A percentile compares a stretch with the other conserved stretches of the same genome.
Conservation (phyloP, 176 grass and related monocot genomes). For the Carex scoparia region DNA sequence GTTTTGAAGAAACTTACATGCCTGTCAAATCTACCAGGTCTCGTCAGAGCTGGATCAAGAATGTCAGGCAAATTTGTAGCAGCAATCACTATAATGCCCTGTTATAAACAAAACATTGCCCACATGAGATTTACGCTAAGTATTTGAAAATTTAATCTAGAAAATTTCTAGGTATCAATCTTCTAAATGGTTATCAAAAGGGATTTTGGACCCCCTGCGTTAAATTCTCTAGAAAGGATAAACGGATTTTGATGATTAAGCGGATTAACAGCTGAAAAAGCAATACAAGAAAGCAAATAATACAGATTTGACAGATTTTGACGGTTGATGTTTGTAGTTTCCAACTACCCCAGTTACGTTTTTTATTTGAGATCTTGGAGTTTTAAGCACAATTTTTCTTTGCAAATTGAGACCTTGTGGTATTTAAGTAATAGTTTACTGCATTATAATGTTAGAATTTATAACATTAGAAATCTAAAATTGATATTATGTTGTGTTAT, state of each 20-base stretch:
- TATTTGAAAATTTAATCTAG: background rate
- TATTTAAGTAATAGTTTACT: background rate
- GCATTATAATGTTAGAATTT: background rate
- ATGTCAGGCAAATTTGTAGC: slow-evolving; percentile 97
- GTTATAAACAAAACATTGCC: background rate
- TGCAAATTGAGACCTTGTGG: background rate
- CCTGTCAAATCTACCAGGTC: slow-evolving; percentile 99
- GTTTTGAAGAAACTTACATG: slow-evolving; percentile 69
- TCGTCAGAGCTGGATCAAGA: slow-evolving; percentile 94
- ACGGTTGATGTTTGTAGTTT: background rate
- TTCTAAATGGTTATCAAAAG: background rate
- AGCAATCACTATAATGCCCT: slow-evolving; percentile 99
- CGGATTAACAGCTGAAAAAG: background rate
- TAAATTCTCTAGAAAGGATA: background rate
- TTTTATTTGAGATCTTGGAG: background rate
- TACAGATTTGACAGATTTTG: background rate
- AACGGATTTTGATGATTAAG: background rate
- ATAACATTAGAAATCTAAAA: background rate
- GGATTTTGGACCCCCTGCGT: background rate
- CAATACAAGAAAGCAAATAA: background rate
- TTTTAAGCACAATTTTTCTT: background rate
- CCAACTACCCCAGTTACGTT: background rate
- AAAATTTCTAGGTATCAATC: background rate
- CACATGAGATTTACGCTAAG: background rate
- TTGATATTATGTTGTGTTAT: background rate